phyloP scores from a whole-genome alignment of 257 asterid genomes.

The Capsicum rhomboideum region DNA sequence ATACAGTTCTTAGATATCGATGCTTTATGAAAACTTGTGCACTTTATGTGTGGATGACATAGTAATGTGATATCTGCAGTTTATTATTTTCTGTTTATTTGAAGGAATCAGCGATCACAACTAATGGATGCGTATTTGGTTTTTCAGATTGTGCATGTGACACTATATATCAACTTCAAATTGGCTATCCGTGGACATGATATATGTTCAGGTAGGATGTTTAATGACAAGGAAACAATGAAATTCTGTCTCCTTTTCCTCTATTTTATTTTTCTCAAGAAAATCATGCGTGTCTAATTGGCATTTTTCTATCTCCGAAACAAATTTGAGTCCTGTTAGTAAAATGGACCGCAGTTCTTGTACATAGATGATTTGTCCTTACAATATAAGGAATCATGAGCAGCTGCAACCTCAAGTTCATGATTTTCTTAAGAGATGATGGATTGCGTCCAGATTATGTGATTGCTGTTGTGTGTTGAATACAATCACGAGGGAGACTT shows the following conservation, averaged over 20 bases:
- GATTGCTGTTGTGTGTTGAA: background rate
- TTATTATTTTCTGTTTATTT: background rate
- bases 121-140: background rate
- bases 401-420: background rate
- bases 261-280: background rate
- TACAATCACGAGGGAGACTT: background rate
- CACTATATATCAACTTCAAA: constrained; percentile 13
- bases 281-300: background rate
- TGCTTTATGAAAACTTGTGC: background rate
- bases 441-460: background rate
- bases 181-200: constrained; percentile 29
- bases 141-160: constrained; percentile 28
- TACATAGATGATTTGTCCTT: background rate
- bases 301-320: background rate
- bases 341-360: background rate
- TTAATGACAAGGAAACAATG: background rate
- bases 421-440: background rate
- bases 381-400: background rate
- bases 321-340: background rate
- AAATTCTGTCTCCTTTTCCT: background rate
- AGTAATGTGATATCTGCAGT: background rate
- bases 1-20: background rate
- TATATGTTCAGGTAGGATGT: constrained; percentile 63
- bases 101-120: background rate
- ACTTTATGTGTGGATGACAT: background rate